Base-by-base conservation (phyloP, 176 grass and related monocot genomes). In the Cocos nucifera region DNA sequence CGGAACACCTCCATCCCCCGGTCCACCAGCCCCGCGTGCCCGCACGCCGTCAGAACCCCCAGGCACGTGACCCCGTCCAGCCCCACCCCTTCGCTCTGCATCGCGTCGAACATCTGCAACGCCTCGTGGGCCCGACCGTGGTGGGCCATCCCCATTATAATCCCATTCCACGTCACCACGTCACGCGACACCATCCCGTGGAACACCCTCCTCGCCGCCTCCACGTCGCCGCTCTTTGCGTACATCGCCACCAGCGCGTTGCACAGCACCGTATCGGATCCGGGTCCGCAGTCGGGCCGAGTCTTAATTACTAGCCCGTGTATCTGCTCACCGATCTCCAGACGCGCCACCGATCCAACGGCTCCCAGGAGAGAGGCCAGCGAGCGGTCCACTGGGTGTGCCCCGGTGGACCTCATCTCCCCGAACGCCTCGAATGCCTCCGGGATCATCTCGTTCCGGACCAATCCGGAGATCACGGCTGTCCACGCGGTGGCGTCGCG, bases 211-310 rank as follows among this genome's bases (percentile, higher is more conserved):
- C 4, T 14, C 49, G 49, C 63, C 6, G 22, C 49, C 15, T 65
- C 63, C 63, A 65, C 4, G 63, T 65, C 63, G 63, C 63, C 63
- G 49, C 63, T 52, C 63, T 65, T 65, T 9, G 63, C 49, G 49
- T 65, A 65, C 63, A 65, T 65, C 22, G 63, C 20, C 49, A 65
- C 49, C 15, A 65, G 63, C 16, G 63, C 49, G 49, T 65, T 65
- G 21, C 63, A 23, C 6, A 65, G 16, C 63, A 65, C 63, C 22
- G 63, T 51, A 8, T 65, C 63, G 22, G 22, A 14, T 23, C 4
- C 49, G 35, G 35, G 35, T 44, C 35, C 35, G 10, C 35, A 44
- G 8, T 44, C 35, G 21, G 49, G 63, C 19, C 50, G 21, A 3
- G 49, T 26, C 49, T 65, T 65, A 1, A 15, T 8, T 14, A 17